Evolutionary conservation across 1,284 basidiomycete species (phyloP).

Genomic region (Abortiporus biennis): DNA sequence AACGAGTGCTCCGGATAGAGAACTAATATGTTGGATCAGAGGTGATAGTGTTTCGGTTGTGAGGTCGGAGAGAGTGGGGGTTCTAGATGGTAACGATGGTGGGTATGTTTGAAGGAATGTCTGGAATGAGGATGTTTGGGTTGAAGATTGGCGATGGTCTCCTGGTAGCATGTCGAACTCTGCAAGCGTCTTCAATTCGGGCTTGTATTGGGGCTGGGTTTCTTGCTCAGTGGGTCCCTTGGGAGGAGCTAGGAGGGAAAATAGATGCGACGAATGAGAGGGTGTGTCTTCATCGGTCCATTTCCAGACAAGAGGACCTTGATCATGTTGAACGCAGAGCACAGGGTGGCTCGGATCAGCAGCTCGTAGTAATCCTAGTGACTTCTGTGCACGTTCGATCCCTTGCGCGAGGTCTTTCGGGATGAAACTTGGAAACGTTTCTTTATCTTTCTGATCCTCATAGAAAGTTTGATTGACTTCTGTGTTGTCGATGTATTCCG

Average conservation of each 20-base stretch:
- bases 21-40: conserved; percentile 47
- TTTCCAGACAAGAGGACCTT: conserved; percentile 47
- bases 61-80: conserved; percentile 57
- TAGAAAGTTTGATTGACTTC: conserved; percentile 6
- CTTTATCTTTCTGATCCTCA: conserved; percentile 30
- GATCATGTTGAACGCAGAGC: conserved; percentile 24
- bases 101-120: conserved; percentile 56
- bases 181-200: background rate
- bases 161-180: no score
- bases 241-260: conserved; percentile 37
- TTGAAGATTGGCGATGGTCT: background rate
- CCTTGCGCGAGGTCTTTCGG: conserved; percentile 39
- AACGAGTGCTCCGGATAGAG: conserved; percentile 57
- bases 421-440: conserved; percentile 55
- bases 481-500: conserved; percentile 8
- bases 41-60: conserved; percentile 52
- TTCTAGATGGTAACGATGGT: conserved; percentile 45
- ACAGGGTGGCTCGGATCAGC: conserved; percentile 58
- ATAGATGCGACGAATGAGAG: no score
- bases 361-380: conserved; percentile 52
- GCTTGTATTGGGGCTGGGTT: background rate
- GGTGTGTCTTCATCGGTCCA: conserved; percentile 55
- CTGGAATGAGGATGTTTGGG: conserved; percentile 23
- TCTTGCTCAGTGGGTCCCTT: conserved; percentile 25
- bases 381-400: conserved; percentile 58